A percentile compares a stretch with the other conserved stretches of the same genome.
Conservation (phyloP, 164 flowering plant genomes). For the Pachysandra terminalis region DNA sequence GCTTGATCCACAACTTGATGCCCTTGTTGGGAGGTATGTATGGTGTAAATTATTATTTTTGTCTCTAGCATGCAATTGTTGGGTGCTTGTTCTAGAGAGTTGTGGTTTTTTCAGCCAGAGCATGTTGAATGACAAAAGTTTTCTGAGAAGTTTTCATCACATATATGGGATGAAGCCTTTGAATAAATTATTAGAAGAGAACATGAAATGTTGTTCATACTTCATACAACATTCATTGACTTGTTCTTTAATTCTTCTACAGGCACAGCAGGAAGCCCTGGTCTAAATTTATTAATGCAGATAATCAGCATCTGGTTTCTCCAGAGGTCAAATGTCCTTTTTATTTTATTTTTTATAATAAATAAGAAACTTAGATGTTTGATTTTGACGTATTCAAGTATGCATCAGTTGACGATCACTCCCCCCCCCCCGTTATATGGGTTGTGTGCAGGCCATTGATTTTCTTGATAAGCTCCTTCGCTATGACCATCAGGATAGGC, state of each 20-base stretch:
- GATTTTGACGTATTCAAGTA: not conserved
- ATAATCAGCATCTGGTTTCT: constrained; percentile 63
- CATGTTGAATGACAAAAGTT: not conserved
- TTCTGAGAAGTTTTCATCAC: not conserved
- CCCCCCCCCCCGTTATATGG: not conserved
- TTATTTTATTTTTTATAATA: not conserved
- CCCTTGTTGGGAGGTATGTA: constrained; percentile 73
- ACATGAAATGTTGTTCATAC: not conserved
- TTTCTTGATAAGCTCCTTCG: constrained; percentile 67
- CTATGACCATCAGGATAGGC: constrained; percentile 65
- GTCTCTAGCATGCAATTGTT: not conserved
- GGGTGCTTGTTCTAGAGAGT: too few relatives aligned
- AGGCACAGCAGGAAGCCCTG: constrained; percentile 73
- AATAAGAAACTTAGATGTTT: too few relatives aligned
- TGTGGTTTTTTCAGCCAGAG: not conserved
- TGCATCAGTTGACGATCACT: not conserved
- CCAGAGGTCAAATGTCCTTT: constrained; percentile 37
- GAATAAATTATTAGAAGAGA: not conserved
- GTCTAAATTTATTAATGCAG: constrained; percentile 58
- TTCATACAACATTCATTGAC: not conserved
- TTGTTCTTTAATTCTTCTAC: constrained; percentile 14
- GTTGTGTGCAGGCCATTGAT: constrained; percentile 48
- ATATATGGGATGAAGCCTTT: not conserved
- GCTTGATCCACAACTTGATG: constrained; percentile 91
- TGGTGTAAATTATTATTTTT: not conserved